These are phyloP conservation scores for Acmispon strigosus DNA, from an alignment of 306 rosid species.

Conservation along the genomic window DNA sequence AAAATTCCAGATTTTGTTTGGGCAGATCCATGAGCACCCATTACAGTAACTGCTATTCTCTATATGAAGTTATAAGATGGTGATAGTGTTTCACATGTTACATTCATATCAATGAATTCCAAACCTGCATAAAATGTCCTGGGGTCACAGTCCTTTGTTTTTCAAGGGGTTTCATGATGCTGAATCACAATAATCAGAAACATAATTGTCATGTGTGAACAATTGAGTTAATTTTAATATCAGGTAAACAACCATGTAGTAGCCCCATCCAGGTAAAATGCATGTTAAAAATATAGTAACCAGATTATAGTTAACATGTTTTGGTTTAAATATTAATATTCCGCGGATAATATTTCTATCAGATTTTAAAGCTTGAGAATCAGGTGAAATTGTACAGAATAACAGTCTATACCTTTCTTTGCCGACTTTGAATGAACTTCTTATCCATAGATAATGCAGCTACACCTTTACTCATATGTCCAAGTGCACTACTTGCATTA, in stretches of 20 bases:
- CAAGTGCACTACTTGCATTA: slow-evolving; percentile 99
- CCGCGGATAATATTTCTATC: neutral
- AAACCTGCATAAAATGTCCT: neutral
- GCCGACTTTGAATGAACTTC: slow-evolving; percentile 97
- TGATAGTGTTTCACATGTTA: neutral
- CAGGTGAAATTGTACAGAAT: neutral
- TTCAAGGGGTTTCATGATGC: neutral
- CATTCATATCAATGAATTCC: neutral
- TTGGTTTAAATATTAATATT: neutral
- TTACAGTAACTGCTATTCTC: neutral
- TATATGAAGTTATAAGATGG: neutral
- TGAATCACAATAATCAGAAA: neutral
- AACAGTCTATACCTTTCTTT: slow-evolving; percentile 60
- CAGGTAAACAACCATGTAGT: neutral
- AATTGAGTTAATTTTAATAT: neutral
- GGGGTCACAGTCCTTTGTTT: neutral
- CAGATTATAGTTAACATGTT: neutral
- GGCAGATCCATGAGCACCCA: neutral
- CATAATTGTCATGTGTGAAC: neutral
- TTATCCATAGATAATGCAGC: slow-evolving; percentile 98
- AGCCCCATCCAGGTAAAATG: neutral
- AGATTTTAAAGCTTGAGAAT: slow-evolving; percentile 3
- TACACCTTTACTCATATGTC: slow-evolving; percentile 99
- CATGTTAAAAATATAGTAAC: neutral
- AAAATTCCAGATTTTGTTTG: neutral